A percentile compares a stretch with the other conserved stretches of the same genome.
phyloP scores from a whole-genome alignment of 371 early-diverging fungal species.

The Apophysomyces elegans region DNA sequence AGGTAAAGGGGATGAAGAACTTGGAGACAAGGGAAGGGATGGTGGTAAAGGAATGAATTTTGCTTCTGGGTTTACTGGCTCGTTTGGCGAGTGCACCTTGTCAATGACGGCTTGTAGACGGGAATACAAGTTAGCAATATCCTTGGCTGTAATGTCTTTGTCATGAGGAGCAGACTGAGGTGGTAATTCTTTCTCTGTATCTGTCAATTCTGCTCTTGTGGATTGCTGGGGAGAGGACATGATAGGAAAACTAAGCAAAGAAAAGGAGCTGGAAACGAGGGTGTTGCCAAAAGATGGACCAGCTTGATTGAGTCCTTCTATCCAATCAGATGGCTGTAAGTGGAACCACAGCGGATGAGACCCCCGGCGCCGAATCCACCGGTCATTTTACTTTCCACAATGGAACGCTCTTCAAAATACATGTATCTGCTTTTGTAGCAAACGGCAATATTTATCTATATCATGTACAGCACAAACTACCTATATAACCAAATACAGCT shows the following conservation, averaged over 20 bases:
- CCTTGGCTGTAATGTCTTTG: slow-evolving; percentile 49
- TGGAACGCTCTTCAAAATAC: too few species aligned
- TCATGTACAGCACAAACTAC: too few species aligned
- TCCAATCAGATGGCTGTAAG: too few species aligned
- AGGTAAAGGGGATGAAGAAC: slow-evolving; percentile 40
- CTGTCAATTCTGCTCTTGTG: not conserved
- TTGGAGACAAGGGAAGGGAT: slow-evolving; percentile 47
- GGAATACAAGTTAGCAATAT: slow-evolving; percentile 61
- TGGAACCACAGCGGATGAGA: too few species aligned
- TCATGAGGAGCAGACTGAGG: not conserved
- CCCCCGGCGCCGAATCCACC: too few species aligned
- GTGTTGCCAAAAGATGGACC: not conserved
- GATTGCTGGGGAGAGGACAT: slow-evolving; percentile 6
- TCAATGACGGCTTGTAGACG: slow-evolving; percentile 61
- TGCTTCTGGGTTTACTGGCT: slow-evolving; percentile 34
- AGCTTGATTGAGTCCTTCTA: too few species aligned
- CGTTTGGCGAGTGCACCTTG: slow-evolving; percentile 36
- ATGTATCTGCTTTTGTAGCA: too few species aligned
- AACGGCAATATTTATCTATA: too few species aligned
- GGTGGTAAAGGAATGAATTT: slow-evolving; percentile 50
- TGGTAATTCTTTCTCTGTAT: not conserved
- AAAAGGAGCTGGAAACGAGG: not conserved
- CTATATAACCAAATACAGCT: too few species aligned
- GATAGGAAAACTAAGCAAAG: not conserved
- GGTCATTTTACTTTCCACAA: too few species aligned